Percentiles rank a stretch among this genome's conserved stretches.
phyloP scores from a whole-genome alignment of 495 filamentous ascomycete genomes.

The Oidiodendron maius region DNA sequence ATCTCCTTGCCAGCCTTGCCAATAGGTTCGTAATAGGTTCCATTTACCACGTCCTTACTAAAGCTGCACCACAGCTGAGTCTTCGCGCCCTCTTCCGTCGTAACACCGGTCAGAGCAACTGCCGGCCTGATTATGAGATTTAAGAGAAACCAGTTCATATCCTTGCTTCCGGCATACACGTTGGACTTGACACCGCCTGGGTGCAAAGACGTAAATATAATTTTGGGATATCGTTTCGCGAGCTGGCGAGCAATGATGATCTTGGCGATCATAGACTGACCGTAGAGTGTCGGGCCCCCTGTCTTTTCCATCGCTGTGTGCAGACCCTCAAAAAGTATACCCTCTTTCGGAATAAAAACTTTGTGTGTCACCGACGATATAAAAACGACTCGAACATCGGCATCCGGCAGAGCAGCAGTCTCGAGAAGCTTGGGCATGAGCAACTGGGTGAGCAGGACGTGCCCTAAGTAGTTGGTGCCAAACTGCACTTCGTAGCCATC shows the following conservation, averaged over 20 bases:
- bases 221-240: slow-evolving; percentile 49
- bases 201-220: slow-evolving; percentile 53
- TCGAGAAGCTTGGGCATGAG: slow-evolving; percentile 50
- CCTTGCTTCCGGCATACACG: too few species aligned
- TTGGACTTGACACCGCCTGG: slow-evolving; percentile 55
- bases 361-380: slow-evolving; percentile 4
- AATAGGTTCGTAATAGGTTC: slow-evolving; percentile 50
- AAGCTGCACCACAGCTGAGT: slow-evolving; percentile 42
- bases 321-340: slow-evolving; percentile 31
- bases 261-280: slow-evolving; percentile 63
- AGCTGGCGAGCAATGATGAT: slow-evolving; percentile 56
- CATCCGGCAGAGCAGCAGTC: slow-evolving; percentile 27
- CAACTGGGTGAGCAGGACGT: slow-evolving; percentile 59
- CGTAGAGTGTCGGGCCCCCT: slow-evolving; percentile 44
- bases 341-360: slow-evolving; percentile 9
- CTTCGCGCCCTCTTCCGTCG: slow-evolving; percentile 3
- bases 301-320: slow-evolving; percentile 31
- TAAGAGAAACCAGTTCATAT: too few species aligned
- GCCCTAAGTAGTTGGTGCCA: slow-evolving; percentile 65
- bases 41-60: slow-evolving; percentile 21
- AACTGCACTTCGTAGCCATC: slow-evolving; percentile 66
- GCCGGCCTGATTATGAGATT: slow-evolving; percentile 23
- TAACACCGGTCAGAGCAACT: too few species aligned
- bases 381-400: slow-evolving; percentile 39
- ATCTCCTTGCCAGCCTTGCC: slow-evolving; percentile 30